A percentile compares a stretch with the other conserved stretches of the same genome.
Evolutionary conservation across 140 eudicot genomes (phyloP).

Genomic region (Flaveria floridana): DNA sequence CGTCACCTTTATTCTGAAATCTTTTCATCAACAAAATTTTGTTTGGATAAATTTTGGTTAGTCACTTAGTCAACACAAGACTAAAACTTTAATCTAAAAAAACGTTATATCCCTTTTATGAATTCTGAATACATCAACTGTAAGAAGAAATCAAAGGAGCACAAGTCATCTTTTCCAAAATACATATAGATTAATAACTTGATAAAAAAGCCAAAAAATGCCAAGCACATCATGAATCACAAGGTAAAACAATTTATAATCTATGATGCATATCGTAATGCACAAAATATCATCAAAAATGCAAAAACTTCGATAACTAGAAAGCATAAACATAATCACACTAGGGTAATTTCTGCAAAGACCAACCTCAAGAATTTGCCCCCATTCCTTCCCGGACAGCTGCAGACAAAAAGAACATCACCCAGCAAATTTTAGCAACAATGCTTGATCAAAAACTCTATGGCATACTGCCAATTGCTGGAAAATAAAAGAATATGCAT

Average conservation of each 20-base stretch:
- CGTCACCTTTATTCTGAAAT: not conserved
- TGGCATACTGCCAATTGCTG: too few species aligned
- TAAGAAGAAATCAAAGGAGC: not conserved
- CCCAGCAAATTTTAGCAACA: too few species aligned
- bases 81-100: not conserved
- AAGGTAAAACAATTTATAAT: too few species aligned
- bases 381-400: slow-evolving; percentile 93
- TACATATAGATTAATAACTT: not conserved
- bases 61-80: too few species aligned
- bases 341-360: not conserved
- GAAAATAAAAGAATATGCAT: slow-evolving; percentile 28
- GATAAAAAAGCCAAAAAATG: too few species aligned
- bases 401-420: slow-evolving; percentile 31
- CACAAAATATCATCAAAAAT: not conserved
- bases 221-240: too few species aligned
- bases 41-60: not conserved
- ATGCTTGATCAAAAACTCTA: too few species aligned
- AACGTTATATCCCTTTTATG: not conserved
- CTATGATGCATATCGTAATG: not conserved
- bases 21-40: not conserved
- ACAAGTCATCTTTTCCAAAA: not conserved
- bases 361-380: slow-evolving; percentile 83
- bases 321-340: too few species aligned
- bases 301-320: too few species aligned
- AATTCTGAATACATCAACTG: not conserved